A percentile compares a stretch with the other conserved stretches of the same genome.
Conservation (phyloP, 495 filamentous ascomycete genomes). For the Corynascus novoguineensis region DNA sequence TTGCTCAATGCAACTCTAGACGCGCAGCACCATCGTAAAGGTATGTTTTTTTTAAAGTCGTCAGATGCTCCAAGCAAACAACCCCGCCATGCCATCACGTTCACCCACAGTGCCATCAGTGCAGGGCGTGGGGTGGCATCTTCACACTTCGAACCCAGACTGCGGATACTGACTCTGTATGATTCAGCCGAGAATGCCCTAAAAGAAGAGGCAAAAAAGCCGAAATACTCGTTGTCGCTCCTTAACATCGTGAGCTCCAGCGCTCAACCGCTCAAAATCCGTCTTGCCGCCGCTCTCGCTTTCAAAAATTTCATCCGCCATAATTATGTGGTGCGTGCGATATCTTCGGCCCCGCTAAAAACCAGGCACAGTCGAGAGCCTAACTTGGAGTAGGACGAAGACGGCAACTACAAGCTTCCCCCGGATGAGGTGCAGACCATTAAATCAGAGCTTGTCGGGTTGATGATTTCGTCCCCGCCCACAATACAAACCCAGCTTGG, state of each 20-base stretch:
- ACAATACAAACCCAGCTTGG: constrained; percentile 89
- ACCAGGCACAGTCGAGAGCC: neutral
- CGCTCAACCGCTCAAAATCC: constrained; percentile 61
- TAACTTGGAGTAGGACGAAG: constrained; percentile 51
- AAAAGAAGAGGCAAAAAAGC: constrained; percentile 66
- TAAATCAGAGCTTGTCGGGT: constrained; percentile 86
- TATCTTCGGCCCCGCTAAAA: no score
- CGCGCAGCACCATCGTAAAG: constrained; percentile 78
- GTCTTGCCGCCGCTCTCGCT: constrained; percentile 85
- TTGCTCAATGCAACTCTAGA: constrained; percentile 84
- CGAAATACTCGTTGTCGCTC: constrained; percentile 79
- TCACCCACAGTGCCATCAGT: neutral
- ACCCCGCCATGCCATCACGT: constrained; percentile 8
- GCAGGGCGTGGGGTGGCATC: neutral
- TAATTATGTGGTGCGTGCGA: constrained; percentile 62
- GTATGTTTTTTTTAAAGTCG: constrained; percentile 41
- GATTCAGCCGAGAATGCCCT: constrained; percentile 71
- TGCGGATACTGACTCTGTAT: constrained; percentile 18
- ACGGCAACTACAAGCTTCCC: constrained; percentile 83
- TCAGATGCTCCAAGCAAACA: neutral
- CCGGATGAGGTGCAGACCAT: constrained; percentile 75
- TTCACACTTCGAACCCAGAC: neutral
- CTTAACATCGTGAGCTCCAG: constrained; percentile 80
- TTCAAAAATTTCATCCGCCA: constrained; percentile 98
- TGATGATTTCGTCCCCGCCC: constrained; percentile 89